Evolutionary conservation across 2,329 filamentous ascomycete genomes (phyloP).

Genomic region (Aureobasidium lini): DNA sequence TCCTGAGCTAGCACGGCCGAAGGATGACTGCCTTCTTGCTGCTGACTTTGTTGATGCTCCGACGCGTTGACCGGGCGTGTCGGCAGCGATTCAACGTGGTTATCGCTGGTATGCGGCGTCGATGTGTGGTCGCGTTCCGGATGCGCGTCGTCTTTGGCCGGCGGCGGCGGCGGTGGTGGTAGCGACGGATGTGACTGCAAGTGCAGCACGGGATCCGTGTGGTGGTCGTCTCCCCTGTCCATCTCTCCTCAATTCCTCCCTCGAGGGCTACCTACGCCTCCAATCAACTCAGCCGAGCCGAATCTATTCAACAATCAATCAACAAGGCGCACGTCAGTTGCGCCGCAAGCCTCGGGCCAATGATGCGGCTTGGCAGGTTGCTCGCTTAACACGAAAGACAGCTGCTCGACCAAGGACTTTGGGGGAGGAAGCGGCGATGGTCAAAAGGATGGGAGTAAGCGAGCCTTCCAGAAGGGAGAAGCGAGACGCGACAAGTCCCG

Average conservation of each 20-base stretch:
- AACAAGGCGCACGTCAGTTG: constrained; percentile 11
- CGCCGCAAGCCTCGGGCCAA: constrained; percentile 10
- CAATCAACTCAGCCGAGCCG: constrained; percentile 10
- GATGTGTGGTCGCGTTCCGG: neutral
- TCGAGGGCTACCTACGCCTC: constrained; percentile 1
- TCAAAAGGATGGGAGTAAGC: constrained; percentile 9
- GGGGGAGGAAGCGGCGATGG: neutral
- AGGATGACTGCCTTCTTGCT: neutral
- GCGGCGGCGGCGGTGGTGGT: neutral
- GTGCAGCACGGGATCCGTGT: constrained; percentile 5
- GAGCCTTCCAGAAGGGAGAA: neutral
- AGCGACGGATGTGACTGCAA: constrained; percentile 1
- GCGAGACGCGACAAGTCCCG: neutral
- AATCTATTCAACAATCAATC: constrained; percentile 7
- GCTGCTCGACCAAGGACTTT: neutral
- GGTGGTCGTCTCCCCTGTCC: neutral
- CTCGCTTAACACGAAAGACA: constrained; percentile 3
- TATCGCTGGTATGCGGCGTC: neutral
- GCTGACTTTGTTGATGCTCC: neutral
- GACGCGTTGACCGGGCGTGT: neutral
- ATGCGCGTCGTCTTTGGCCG: neutral
- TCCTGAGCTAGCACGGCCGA: neutral
- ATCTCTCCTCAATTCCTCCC: neutral
- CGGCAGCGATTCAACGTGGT: neutral
- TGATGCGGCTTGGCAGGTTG: constrained; percentile 6